phyloP scores from a whole-genome alignment of 140 eudicot species.

The Flaveria floridana region DNA sequence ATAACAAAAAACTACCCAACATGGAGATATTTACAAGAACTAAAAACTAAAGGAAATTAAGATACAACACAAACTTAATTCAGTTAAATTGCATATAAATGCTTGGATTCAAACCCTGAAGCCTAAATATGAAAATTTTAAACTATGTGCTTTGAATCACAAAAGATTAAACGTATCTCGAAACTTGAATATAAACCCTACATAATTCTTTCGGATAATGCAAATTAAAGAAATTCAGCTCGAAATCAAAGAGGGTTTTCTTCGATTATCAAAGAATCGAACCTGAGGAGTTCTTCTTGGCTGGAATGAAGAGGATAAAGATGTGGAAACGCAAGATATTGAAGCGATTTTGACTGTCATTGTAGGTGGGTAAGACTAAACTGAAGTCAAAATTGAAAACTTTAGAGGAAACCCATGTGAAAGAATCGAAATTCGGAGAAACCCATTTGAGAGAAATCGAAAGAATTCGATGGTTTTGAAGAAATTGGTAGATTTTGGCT shows the following conservation, averaged over 20 bases:
- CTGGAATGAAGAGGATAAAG: conserved; percentile 43
- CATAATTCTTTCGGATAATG: not conserved
- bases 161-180: not conserved
- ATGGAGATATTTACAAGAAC: not conserved
- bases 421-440: conserved; percentile 4
- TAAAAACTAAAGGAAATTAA: not conserved
- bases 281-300: conserved; percentile 45
- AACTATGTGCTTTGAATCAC: not conserved
- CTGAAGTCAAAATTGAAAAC: conserved; percentile 1
- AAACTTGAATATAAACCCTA: conserved; percentile 24
- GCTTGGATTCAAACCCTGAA: conserved; percentile 2
- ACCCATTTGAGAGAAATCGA: conserved; percentile 19
- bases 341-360: conserved; percentile 53
- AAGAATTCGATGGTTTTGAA: conserved; percentile 39
- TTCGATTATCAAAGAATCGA: conserved; percentile 5
- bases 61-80: not conserved
- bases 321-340: conserved; percentile 49
- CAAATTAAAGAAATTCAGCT: conserved; percentile 2
- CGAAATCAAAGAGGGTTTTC: not conserved
- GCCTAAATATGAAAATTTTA: conserved; percentile 12
- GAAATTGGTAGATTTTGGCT: conserved; percentile 24
- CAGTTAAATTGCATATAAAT: conserved; percentile 1
- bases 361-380: conserved; percentile 10
- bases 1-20: not conserved
- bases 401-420: conserved; percentile 27